Base-by-base conservation (phyloP, 345 rosid species). In the Garcia nutans region DNA sequence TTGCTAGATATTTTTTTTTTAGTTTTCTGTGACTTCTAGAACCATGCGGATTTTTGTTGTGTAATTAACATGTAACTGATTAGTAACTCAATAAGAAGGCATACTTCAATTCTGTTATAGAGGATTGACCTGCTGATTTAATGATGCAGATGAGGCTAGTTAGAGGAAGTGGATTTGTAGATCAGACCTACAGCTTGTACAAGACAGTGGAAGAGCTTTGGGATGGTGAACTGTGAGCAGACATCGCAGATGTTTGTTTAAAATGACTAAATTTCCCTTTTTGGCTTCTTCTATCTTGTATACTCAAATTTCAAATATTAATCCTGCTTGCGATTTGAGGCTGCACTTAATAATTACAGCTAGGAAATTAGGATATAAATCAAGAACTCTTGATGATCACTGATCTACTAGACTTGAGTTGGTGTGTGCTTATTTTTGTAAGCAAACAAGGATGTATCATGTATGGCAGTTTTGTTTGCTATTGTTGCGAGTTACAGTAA, bases 181-280 rank as follows among this genome's bases (percentile, higher is more conserved):
- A 86, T 37, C 82, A 84, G 78, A 84, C 82, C 6, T 63, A 17
- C 3, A 85, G 86, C 0, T 65, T 62, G 16, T 87, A 88, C 78
- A 84, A 71, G 83, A 84, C 85, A 57, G 1, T 78, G 64, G 85
- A 83, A 49, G 89, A 88, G 54, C 73, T 88, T 10, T 86, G 92
- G 92, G 90, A 88, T 55, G 88, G 83, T 59, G 88, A 86, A 62
- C 10, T 84, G 17, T 84, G 74, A 80, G 33, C 31, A 44, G 9
- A 22, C 58, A 61, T 2, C 20, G 6, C 41, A 5, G 41, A 37
- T 37, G 41, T 37, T 3, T 37, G 41, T 37, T 37, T 37, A n/a
- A 2, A 6, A 22, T 0, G 50, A 20, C 31, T 67, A 20, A 19
- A 63, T 20, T 45, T 68, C 23, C 11, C 20, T 0, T 68, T 45